Percentiles rank a stretch among this genome's conserved stretches.
These are phyloP conservation scores for Paxillus ammoniavirescens DNA, from an alignment of 768 basidiomycete species.

Conservation along the genomic window DNA sequence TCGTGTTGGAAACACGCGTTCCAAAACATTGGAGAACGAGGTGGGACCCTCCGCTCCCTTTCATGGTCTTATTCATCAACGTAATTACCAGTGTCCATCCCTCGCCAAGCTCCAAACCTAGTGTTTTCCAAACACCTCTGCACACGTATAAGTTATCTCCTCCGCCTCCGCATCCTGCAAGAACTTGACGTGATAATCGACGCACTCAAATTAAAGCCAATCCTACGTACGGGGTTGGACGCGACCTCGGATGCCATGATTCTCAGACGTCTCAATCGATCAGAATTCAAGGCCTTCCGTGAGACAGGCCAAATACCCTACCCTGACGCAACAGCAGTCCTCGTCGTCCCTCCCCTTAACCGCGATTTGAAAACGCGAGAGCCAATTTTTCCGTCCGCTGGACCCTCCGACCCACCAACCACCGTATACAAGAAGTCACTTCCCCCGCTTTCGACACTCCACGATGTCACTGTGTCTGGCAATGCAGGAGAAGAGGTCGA, in stretches of 20 bases:
- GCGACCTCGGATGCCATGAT: constrained; percentile 34
- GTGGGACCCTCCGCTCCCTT: constrained; percentile 22
- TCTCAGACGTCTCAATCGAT: constrained; percentile 62
- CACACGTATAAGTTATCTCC: constrained; percentile 59
- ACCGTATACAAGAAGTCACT: constrained; percentile 14
- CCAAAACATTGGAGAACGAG: constrained; percentile 33
- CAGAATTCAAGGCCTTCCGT: constrained; percentile 54
- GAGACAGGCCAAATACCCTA: constrained; percentile 47
- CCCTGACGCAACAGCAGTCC: constrained; percentile 58
- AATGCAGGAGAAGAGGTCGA: neutral
- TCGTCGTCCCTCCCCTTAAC: constrained; percentile 68
- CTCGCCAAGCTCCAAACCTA: constrained; percentile 29
- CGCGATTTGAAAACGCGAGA: constrained; percentile 47
- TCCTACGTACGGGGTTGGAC: neutral
- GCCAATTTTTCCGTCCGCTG: constrained; percentile 27
- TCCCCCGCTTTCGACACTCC: constrained; percentile 29
- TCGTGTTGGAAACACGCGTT: constrained; percentile 58
- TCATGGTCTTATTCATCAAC: neutral
- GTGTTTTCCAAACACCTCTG: constrained; percentile 43
- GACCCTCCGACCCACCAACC: constrained; percentile 1
- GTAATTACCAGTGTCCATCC: constrained; percentile 13
- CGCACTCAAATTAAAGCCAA: constrained; percentile 7
- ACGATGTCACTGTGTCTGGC: neutral
- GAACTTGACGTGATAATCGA: constrained; percentile 62
- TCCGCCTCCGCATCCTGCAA: constrained; percentile 74